Base-by-base conservation (phyloP, 75 land plant species). In the Selaginella tamariscina region DNA sequence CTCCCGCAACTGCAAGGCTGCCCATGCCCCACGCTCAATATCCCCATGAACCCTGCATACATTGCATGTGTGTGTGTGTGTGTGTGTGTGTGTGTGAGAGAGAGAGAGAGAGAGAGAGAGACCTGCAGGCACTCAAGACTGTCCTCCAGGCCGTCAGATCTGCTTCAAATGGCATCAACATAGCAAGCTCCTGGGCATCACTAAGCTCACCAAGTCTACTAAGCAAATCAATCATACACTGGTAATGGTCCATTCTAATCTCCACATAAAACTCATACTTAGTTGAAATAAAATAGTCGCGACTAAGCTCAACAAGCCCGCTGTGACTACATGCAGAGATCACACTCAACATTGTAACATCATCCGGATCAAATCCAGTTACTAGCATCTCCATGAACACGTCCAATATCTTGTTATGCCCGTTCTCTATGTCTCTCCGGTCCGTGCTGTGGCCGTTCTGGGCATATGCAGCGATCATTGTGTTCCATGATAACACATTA, bases 181-280 rank as follows among this genome's bases (percentile, higher is more conserved):
- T 11, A 0, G 80, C 69, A 30, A 83, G 67, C 59, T 74, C 65
- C 49, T 77, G 73, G 0, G 82, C 85, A 56, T 76, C 79, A 1
- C 23, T 39, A 1, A 83, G 70, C 55, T 32, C 24, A 0, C 85
- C 85, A 32, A 76, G 44, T 2, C 80, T 74, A 29, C 82, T 76
- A 26, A 83, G 71, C 49, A 83, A 80, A 77, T 83, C 72, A 13
- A 83, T 74, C 31, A 80, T 31, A 56, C 85, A 83, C 0, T 74
- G 71, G 63, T 79, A 77, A 56, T 82, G 85, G 30, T 80, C 85
- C 33, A 71, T 30, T 0, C 54, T 68, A 24, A 81, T 76, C 0
- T 24, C 55, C 23, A 82, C 31, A 1, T 70, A 65, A 69, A 73
- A 69, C 9, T 39, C 54, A 39, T 31, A 55, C 44, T 68, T 33